Percentiles rank a stretch among this genome's conserved stretches.
Evolutionary conservation across 306 rosid genomes (phyloP).

Genomic region (Heteromeles arbutifolia): DNA sequence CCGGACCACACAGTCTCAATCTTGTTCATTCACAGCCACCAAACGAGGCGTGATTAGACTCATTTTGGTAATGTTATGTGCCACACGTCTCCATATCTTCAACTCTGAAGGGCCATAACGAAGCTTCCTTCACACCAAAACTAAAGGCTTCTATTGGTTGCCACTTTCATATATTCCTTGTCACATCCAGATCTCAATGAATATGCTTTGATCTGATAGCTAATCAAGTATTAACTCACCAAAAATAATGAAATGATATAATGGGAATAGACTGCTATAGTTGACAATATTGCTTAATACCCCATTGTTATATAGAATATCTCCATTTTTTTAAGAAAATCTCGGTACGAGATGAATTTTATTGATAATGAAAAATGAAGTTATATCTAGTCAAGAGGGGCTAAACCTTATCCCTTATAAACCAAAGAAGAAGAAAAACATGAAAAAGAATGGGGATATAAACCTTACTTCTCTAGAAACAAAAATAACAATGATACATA

Average conservation of each 20-base stretch:
- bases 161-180: neutral
- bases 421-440: no score
- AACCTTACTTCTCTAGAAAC: no score
- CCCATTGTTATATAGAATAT: neutral
- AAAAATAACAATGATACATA: no score
- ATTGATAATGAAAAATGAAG: no score
- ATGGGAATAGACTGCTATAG: neutral
- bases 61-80: neutral
- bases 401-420: no score
- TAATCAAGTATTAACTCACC: no score
- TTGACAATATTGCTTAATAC: neutral
- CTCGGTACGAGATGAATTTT: no score
- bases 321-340: no score
- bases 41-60: neutral
- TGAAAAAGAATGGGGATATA: no score
- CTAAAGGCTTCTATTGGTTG: neutral
- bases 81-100: neutral
- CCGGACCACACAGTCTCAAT: neutral
- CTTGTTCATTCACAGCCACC: neutral
- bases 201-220: no score
- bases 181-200: neutral
- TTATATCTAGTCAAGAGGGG: no score
- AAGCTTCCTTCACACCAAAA: neutral
- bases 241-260: neutral
- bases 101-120: neutral